A percentile compares a stretch with the other conserved stretches of the same genome.
These are phyloP conservation scores for Noccaea caerulescens DNA, from an alignment of 345 rosid genomes.

Conservation along the genomic window DNA sequence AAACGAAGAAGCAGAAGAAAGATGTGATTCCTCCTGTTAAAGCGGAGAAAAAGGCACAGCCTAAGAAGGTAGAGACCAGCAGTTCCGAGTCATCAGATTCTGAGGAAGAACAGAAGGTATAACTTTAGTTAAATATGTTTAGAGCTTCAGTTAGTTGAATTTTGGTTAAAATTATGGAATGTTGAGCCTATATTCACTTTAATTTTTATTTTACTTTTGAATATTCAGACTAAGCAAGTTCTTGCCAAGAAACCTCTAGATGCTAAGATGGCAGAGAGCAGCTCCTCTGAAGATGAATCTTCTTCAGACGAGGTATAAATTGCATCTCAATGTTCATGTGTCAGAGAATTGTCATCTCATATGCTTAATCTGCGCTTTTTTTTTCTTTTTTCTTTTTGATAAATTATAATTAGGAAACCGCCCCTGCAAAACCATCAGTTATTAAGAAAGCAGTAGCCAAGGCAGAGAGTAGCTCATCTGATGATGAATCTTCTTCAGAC, in stretches of 20 bases:
- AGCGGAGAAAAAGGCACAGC: constrained; percentile 45
- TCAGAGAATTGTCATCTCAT: background rate
- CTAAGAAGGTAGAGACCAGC: constrained; percentile 51
- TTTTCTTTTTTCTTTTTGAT: background rate
- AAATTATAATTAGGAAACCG: constrained; percentile 34
- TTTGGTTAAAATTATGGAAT: background rate
- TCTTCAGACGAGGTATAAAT: constrained; percentile 45
- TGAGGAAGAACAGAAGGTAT: constrained; percentile 61
- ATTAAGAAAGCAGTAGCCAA: constrained; percentile 19
- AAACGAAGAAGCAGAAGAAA: constrained; percentile 65
- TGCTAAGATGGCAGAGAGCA: constrained; percentile 28
- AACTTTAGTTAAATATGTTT: background rate
- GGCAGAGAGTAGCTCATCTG: constrained; percentile 45
- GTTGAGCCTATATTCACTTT: background rate
- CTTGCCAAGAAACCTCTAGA: constrained; percentile 39
- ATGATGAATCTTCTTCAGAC: constrained; percentile 39
- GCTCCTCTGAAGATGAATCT: constrained; percentile 51
- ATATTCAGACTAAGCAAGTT: constrained; percentile 28
- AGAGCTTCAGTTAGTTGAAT: background rate
- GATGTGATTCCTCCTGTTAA: constrained; percentile 46
- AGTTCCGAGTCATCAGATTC: constrained; percentile 48
- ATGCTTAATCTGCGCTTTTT: background rate
- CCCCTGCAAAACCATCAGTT: constrained; percentile 19
- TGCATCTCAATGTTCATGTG: background rate
- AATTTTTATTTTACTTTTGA: background rate